These are phyloP conservation scores for Alternaria triticimaculans DNA, from an alignment of 2,329 filamentous ascomycete genomes.

Conservation along the genomic window DNA sequence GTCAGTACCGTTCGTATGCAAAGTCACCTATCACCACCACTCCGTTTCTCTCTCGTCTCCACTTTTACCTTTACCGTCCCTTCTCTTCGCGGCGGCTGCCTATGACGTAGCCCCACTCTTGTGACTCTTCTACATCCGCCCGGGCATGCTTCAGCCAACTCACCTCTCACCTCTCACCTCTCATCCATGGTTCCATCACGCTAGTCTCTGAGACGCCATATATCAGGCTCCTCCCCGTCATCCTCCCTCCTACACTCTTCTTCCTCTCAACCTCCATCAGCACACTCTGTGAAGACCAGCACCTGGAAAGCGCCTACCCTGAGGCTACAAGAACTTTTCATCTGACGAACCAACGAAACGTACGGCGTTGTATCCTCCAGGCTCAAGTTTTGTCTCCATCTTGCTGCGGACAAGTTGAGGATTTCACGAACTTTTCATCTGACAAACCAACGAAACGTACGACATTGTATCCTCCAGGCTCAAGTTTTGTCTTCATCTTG, in stretches of 20 bases:
- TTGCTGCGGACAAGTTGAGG: not conserved
- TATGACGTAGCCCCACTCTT: not conserved
- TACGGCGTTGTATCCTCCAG: not conserved
- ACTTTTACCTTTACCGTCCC: not conserved
- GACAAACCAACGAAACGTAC: not conserved
- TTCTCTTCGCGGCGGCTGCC: not conserved
- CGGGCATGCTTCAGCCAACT: not conserved
- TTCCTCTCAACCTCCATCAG: not conserved
- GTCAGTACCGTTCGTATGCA: not conserved
- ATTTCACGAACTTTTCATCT: not conserved
- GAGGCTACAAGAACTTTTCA: not conserved
- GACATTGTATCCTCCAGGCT: not conserved
- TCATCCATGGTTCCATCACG: not conserved
- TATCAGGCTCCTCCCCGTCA: not conserved
- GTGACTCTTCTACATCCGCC: not conserved
- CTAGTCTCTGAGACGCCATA: not conserved
- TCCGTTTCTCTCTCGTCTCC: not conserved
- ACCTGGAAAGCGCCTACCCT: not conserved
- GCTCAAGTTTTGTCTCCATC: not conserved
- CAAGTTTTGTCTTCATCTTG: not conserved
- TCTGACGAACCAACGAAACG: not conserved
- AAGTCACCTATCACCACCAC: not conserved
- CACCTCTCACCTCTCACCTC: not conserved
- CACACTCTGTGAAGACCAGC: not conserved
- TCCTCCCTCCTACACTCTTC: not conserved